Evolutionary conservation across 2,329 filamentous ascomycete genomes (phyloP).

Genomic region (Knoxdaviesia proteae): DNA sequence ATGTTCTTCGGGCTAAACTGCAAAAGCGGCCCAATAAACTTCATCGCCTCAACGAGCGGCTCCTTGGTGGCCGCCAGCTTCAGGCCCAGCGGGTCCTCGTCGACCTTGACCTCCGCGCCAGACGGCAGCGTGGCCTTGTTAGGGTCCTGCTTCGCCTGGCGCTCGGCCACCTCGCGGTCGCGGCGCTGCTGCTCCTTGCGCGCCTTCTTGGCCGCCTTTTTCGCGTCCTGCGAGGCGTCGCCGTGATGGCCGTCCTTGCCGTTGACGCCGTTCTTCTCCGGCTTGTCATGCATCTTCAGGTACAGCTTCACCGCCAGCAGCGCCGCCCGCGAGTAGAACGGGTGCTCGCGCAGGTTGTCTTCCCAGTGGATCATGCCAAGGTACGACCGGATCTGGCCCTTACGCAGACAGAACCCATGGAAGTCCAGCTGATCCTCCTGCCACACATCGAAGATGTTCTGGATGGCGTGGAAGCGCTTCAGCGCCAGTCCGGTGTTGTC

Average conservation of each 20-base stretch:
- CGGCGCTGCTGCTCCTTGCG: conserved; percentile 47
- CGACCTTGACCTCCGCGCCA: conserved; percentile 62
- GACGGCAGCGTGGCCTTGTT: conserved; percentile 49
- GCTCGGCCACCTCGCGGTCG: conserved; percentile 62
- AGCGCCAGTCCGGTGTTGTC: conserved; percentile 68
- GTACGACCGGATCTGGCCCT: conserved; percentile 88
- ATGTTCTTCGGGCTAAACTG: conserved; percentile 66
- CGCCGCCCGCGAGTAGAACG: conserved; percentile 74
- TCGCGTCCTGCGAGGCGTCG: conserved; percentile 47
- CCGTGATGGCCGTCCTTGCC: conserved; percentile 26
- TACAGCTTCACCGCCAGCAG: conserved; percentile 67
- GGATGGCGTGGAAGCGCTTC: conserved; percentile 76
- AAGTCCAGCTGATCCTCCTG: conserved; percentile 98
- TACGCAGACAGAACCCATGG: conserved; percentile 90
- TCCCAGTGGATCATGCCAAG: conserved; percentile 96
- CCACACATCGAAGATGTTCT: conserved; percentile 92
- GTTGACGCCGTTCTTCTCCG: conserved; percentile 38
- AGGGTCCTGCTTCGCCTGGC: conserved; percentile 59
- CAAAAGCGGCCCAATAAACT: conserved; percentile 63
- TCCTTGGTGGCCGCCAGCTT: conserved; percentile 64
- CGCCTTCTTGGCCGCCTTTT: conserved; percentile 79
- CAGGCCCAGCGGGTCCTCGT: conserved; percentile 67
- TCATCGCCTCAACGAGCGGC: conserved; percentile 69
- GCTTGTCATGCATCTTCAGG: conserved; percentile 56
- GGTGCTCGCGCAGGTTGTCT: conserved; percentile 74